Evolutionary conservation across 2,329 filamentous ascomycete species (phyloP).

Genomic region (Penicillium thymicola): DNA sequence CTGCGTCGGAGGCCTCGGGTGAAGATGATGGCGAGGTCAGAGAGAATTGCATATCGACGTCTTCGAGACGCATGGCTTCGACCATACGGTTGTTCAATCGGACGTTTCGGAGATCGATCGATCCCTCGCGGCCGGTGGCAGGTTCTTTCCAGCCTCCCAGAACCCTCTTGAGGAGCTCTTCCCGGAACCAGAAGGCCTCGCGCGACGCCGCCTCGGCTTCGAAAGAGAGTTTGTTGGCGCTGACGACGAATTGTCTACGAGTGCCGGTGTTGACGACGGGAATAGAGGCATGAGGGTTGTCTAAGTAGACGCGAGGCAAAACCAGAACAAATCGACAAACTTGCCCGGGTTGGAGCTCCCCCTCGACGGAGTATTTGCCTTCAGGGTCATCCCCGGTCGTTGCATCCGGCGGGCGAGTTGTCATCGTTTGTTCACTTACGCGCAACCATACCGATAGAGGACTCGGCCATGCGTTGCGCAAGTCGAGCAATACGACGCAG

Average conservation of each 20-base stretch:
- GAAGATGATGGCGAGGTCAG: constrained; percentile 36
- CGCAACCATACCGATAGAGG: constrained; percentile 66
- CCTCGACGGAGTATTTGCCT: constrained; percentile 36
- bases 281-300: constrained; percentile 73
- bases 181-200: constrained; percentile 89
- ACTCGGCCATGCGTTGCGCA: constrained; percentile 87
- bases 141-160: constrained; percentile 68
- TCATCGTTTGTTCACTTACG: constrained; percentile 34
- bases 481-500: constrained; percentile 76
- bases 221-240: constrained; percentile 71
- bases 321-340: constrained; percentile 73
- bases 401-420: constrained; percentile 3
- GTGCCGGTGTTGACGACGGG: constrained; percentile 75
- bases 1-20: constrained; percentile 15
- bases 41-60: constrained; percentile 63
- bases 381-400: constrained; percentile 19
- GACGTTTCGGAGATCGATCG: constrained; percentile 72
- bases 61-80: constrained; percentile 75
- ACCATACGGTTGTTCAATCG: constrained; percentile 75
- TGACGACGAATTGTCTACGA: constrained; percentile 92
- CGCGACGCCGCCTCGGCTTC: constrained; percentile 73
- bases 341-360: constrained; percentile 55
- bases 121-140: constrained; percentile 59
- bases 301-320: constrained; percentile 69
- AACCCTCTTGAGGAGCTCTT: constrained; percentile 70